Evolutionary conservation across 1,284 basidiomycete species (phyloP), one percentile per base, ranked within the genome.

Genomic region (Melampsora larici-populina): DNA sequence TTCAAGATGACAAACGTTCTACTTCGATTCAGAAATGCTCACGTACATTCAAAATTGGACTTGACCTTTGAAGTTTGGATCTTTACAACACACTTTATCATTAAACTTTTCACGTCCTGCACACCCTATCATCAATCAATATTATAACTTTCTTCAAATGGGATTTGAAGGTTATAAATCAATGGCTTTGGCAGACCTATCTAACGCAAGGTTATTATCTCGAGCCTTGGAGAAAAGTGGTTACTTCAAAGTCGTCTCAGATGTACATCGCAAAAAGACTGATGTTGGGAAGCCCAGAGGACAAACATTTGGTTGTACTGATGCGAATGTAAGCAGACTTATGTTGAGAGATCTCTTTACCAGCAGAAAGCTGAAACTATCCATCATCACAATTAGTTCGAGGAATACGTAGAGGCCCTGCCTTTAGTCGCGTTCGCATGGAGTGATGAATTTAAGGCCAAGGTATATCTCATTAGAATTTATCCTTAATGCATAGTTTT

Each of bases 71-170:
- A 82, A 84, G 81, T 85, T 87, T 67, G 86, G 86, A n/a, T 86
- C 85, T 0, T 86, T 88, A 76, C 88, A 89, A 81, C 89, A 89
- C 82, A 87, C 90, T 0, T 97, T 95, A 87, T 95, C 93, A 31
- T 88, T 97, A 82, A 97, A 98, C 86, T 98, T 98, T 84, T 93
- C 92, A 62, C 89, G 94, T 11, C 93, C 93, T 0, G 92, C 92
- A 31, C 89, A 92, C 58, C 92, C 94, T 13, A 91, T 98, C 82
- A 90, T 97, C 69, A 92, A 89, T 0, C 93, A 96, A 84, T 93
- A 95, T 86, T 97, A 93, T 87, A 96, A 93, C 84, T 88, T 81
- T 46, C 43, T 79, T 43, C 69, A 79, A 60, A 79, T 79, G n/a
- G 93, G 93, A 31, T 92, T 90, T 80, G 88, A 91, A 81, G 93